Evolutionary conservation across 139 green algal genomes (phyloP), one percentile per base, ranked within the genome.

Genomic region (Coelastrella sp.): DNA sequence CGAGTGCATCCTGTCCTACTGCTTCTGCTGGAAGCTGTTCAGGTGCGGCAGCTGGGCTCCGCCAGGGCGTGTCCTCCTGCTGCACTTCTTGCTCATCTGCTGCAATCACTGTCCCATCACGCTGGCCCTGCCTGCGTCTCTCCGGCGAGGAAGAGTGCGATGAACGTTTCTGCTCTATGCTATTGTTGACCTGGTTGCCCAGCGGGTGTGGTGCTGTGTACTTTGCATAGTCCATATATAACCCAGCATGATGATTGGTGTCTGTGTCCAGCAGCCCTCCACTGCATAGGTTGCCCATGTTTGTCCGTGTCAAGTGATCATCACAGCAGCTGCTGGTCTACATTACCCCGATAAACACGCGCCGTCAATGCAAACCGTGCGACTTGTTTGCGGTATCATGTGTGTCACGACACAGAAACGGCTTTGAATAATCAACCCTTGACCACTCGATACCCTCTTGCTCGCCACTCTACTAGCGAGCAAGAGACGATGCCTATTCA

Each of bases 221-320:
- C 24, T 81, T 81, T 59, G 24, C 25, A 15, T 60, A 57, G 10
- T 81, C 74, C 17, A 20, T 59, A 14, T 81, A 81, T 15, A 57
- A 20, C 20, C 25, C 74, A 17, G 74, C 74, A 59, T 81, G 74
- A 78, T 65, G 19, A 19, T 87, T 61, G 9, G 24, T 61, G 25
- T 87, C 24, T 7, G 24, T 35, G 25, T 78, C 61, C 61, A 56
- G 60, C n/a, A 56, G 8, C 20, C 49, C 22, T 27, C 27, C 7
- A 25, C 82, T 87, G 63, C 82, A 87, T 7, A 78, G 25, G 63
- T 87, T 87, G 63, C 82, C 82, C 82, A 87, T 87, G 82, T 12
- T 27, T 58, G 27, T 70, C 19, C 17, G 15, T 76, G n/a, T 49
- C 59, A 12, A 6, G 15, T 15, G 19, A 11, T 60, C 78, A 60